Percentiles rank a stretch among this genome's conserved stretches.
Conservation (phyloP, 2,329 filamentous ascomycete genomes). For the Sarocladium kiliense region DNA sequence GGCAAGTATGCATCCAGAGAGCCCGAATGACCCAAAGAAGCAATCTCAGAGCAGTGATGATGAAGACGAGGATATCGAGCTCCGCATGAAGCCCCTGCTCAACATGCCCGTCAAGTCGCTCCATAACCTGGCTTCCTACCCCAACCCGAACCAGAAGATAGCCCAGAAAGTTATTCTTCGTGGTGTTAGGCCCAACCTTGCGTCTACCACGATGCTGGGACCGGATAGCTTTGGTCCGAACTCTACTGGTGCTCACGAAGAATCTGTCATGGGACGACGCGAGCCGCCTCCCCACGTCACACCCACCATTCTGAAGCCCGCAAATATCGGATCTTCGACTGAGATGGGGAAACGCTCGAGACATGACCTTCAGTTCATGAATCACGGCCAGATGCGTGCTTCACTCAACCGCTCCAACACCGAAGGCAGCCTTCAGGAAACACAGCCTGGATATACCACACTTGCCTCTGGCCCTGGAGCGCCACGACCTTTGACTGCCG, state of each 20-base stretch:
- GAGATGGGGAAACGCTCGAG: conserved; percentile 10
- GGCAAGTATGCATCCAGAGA: conserved; percentile 18
- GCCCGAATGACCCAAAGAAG: conserved; percentile 14
- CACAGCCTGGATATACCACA: conserved; percentile 15
- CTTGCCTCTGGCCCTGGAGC: conserved; percentile 32
- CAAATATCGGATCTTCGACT: background rate
- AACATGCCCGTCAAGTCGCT: conserved; percentile 42
- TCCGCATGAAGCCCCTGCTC: conserved; percentile 25
- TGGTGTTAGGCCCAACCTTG: conserved; percentile 9
- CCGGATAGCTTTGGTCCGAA: background rate
- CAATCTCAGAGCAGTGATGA: conserved; percentile 20
- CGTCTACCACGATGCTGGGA: background rate
- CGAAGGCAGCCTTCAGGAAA: conserved; percentile 13
- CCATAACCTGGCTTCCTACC: conserved; percentile 49
- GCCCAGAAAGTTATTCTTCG: conserved; percentile 40
- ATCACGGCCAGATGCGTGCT: conserved; percentile 6
- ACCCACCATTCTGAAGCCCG: background rate
- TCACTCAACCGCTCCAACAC: conserved; percentile 9
- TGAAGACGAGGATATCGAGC: conserved; percentile 22
- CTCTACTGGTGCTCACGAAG: background rate
- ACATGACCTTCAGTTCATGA: conserved; percentile 6
- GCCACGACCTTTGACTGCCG: conserved; percentile 48
- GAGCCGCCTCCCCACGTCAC: background rate
- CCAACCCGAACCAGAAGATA: conserved; percentile 47
- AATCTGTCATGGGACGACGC: background rate